Evolutionary conservation across 352 stramenopile species (phyloP).

Genomic region (Aphanomyces stellatus): DNA sequence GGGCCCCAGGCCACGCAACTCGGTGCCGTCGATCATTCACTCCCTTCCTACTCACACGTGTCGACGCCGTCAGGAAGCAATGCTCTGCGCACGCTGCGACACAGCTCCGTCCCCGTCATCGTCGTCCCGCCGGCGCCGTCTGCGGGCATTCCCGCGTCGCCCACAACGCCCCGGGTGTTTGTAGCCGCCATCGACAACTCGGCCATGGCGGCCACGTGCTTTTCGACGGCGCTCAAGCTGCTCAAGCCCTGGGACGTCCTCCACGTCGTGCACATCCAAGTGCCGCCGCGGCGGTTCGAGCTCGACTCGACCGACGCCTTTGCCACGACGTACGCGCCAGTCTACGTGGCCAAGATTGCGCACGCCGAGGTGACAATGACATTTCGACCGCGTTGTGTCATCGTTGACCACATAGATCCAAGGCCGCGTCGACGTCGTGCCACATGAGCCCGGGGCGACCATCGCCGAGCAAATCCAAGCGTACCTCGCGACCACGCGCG

Average conservation of each 20-base stretch:
- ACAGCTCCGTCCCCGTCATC: background rate
- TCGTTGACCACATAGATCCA: background rate
- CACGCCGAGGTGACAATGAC: background rate
- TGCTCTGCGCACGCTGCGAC: background rate
- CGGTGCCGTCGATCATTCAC: background rate
- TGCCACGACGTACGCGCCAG: background rate
- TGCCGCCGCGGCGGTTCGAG: background rate
- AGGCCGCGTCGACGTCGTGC: background rate
- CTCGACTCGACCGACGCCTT: background rate
- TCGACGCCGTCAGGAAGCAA: background rate
- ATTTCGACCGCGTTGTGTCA: background rate
- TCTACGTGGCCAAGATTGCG: background rate
- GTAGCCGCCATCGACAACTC: slow-evolving; percentile 7
- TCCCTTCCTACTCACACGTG: background rate
- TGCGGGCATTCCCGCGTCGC: background rate
- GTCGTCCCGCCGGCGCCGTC: background rate
- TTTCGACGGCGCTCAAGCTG: slow-evolving; percentile 4
- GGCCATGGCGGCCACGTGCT: background rate
- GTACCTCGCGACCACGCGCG: background rate
- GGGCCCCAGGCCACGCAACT: background rate
- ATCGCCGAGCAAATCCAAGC: slow-evolving; percentile 5
- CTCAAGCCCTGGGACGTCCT: background rate
- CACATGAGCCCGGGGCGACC: background rate
- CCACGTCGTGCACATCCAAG: slow-evolving; percentile 6
- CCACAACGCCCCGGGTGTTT: background rate